Evolutionary conservation across 257 asterid species (phyloP).

Genomic region (Solanum rostratum): DNA sequence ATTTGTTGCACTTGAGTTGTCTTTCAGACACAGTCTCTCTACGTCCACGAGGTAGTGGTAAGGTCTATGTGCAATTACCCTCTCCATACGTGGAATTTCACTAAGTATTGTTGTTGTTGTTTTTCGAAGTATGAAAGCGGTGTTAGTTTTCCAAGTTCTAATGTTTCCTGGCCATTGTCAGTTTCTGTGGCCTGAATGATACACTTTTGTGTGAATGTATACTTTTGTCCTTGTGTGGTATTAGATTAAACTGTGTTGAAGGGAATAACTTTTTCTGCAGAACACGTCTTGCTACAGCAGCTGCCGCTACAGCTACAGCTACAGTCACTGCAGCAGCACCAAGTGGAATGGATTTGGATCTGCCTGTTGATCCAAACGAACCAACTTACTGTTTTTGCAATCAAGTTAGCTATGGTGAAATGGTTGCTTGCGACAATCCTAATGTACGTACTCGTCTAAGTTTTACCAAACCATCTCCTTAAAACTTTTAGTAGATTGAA

Average conservation of each 20-base stretch:
- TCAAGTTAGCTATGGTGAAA: slow-evolving; percentile 99
- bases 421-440: slow-evolving; percentile 97
- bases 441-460: slow-evolving; percentile 33
- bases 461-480: not conserved
- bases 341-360: slow-evolving; percentile 67
- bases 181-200: not conserved
- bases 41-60: not conserved
- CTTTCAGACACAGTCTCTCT: not conserved
- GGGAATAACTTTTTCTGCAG: slow-evolving; percentile 21
- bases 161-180: not conserved
- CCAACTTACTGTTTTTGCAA: slow-evolving; percentile 95
- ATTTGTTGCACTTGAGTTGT: too few relatives aligned
- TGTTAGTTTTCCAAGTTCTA: not conserved
- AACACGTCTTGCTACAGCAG: slow-evolving; percentile 62
- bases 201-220: not conserved
- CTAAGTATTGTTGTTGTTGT: not conserved
- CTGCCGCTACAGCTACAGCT: slow-evolving; percentile 37
- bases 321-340: slow-evolving; percentile 35
- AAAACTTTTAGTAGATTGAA: not conserved
- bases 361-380: slow-evolving; percentile 96
- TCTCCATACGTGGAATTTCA: not conserved
- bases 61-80: not conserved
- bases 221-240: not conserved
- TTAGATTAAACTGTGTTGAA: not conserved
- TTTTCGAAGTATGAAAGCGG: not conserved